phyloP scores from a whole-genome alignment of 352 stramenopile genomes.

The Globisporangium nagaii region DNA sequence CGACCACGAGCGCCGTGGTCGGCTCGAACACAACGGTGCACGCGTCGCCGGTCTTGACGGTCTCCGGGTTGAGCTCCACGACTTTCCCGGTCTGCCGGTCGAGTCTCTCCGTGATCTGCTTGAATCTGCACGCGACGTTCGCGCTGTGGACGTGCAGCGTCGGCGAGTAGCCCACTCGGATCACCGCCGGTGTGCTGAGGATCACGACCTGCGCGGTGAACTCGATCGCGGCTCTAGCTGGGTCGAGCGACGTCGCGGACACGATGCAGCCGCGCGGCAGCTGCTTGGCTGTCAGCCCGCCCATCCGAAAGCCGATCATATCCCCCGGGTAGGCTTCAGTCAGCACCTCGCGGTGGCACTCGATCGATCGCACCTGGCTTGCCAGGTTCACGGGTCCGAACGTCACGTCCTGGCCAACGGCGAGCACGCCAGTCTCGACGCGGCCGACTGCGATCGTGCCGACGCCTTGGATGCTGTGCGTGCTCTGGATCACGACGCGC shows the following conservation, averaged over 20 bases:
- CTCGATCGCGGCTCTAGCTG: constrained; percentile 66
- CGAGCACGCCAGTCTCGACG: constrained; percentile 96
- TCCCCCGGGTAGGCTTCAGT: constrained; percentile 90
- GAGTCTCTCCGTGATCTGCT: constrained; percentile 94
- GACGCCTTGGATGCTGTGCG: constrained; percentile 98
- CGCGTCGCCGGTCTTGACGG: constrained; percentile 94
- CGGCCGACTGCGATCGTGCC: constrained; percentile 95
- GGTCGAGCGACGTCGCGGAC: constrained; percentile 92
- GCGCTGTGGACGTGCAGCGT: constrained; percentile 97
- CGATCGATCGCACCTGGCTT: constrained; percentile 95
- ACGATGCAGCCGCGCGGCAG: constrained; percentile 92
- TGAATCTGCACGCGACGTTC: constrained; percentile 96
- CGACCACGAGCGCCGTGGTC: constrained; percentile 92
- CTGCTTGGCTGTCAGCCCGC: constrained; percentile 94
- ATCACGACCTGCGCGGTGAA: constrained; percentile 97
- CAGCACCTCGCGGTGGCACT: constrained; percentile 95
- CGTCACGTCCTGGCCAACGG: constrained; percentile 88
- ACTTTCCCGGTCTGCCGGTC: constrained; percentile 94
- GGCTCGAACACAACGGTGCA: constrained; percentile 94
- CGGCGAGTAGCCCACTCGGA: constrained; percentile 91
- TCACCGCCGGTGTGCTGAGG: constrained; percentile 93
- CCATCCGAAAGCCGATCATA: constrained; percentile 98
- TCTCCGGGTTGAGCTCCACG: constrained; percentile 92
- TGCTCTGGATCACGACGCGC: constrained; percentile 94
- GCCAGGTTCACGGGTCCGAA: constrained; percentile 86